Evolutionary conservation across 345 rosid species (phyloP).

Genomic region (Eucalyptus tenuipes): DNA sequence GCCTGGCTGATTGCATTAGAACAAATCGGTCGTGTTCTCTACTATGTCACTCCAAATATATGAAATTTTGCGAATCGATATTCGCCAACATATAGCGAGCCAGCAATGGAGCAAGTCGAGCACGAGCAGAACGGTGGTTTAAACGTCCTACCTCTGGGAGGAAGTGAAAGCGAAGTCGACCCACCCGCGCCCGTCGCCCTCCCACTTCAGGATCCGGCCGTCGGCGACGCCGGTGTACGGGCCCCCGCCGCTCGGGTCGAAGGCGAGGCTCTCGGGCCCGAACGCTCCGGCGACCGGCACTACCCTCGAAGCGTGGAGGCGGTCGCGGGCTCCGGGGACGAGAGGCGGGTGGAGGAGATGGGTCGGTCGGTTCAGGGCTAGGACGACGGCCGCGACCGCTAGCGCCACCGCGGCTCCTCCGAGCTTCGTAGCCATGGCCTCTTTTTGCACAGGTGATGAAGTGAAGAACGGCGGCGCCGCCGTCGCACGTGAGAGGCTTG

Average conservation of each 20-base stretch:
- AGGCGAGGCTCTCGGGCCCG: conserved; percentile 31
- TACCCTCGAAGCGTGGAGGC: not conserved
- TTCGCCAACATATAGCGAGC: not conserved
- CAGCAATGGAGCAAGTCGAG: not conserved
- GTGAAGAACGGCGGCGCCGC: not conserved
- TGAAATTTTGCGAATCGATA: not conserved
- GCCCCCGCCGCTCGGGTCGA: conserved; percentile 19
- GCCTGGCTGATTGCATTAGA: not conserved
- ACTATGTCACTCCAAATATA: not conserved
- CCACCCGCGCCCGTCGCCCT: conserved; percentile 33
- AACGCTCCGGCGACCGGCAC: not conserved
- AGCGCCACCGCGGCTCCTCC: not conserved
- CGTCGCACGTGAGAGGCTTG: not conserved
- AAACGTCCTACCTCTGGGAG: conserved; percentile 20
- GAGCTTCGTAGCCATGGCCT: not conserved
- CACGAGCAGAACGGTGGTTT: not conserved
- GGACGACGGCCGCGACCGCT: not conserved
- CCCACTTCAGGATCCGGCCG: conserved; percentile 46
- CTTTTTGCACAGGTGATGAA: not conserved
- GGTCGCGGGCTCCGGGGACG: not conserved
- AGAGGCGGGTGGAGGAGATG: not conserved
- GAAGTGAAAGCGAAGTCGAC: conserved; percentile 47
- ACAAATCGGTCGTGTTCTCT: not conserved
- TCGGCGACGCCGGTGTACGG: conserved; percentile 27
- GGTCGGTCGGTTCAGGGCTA: not conserved